Evolutionary conservation across 345 rosid species (phyloP).

Genomic region (Pistacia vera): DNA sequence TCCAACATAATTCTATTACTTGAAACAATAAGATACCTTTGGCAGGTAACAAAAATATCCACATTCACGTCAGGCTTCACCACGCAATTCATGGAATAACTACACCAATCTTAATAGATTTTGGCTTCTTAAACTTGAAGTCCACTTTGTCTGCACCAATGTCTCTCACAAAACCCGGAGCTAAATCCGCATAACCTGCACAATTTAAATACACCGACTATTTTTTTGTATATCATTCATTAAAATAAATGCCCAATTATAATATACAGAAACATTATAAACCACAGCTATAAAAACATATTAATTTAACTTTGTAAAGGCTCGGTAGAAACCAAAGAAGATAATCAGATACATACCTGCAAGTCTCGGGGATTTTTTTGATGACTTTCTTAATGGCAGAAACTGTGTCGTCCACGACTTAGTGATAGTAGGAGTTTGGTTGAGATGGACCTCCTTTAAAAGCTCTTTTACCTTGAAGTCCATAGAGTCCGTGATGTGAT

Average conservation of each 20-base stretch:
- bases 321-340: neutral
- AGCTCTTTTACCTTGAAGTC: constrained; percentile 50
- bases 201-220: neutral
- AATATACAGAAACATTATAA: neutral
- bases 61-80: constrained; percentile 67
- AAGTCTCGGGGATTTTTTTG: constrained; percentile 48
- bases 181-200: constrained; percentile 67
- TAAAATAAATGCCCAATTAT: neutral
- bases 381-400: constrained; percentile 48
- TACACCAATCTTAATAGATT: constrained; percentile 58
- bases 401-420: constrained; percentile 53
- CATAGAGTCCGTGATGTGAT: constrained; percentile 30
- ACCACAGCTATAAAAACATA: neutral
- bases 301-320: neutral
- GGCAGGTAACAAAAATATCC: constrained; percentile 77
- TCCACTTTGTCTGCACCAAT: constrained; percentile 81
- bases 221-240: neutral
- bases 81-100: constrained; percentile 60
- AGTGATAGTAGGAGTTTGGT: constrained; percentile 42
- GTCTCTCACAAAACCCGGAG: constrained; percentile 68
- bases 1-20: too few relatives aligned
- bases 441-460: constrained; percentile 57
- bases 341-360: constrained; percentile 29
- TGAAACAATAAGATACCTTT: constrained; percentile 44
- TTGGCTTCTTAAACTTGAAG: constrained; percentile 77